A percentile compares a stretch with the other conserved stretches of the same genome.
Evolutionary conservation across 208 protist genomes (phyloP).

Genomic region (Crithidia expoeki): DNA sequence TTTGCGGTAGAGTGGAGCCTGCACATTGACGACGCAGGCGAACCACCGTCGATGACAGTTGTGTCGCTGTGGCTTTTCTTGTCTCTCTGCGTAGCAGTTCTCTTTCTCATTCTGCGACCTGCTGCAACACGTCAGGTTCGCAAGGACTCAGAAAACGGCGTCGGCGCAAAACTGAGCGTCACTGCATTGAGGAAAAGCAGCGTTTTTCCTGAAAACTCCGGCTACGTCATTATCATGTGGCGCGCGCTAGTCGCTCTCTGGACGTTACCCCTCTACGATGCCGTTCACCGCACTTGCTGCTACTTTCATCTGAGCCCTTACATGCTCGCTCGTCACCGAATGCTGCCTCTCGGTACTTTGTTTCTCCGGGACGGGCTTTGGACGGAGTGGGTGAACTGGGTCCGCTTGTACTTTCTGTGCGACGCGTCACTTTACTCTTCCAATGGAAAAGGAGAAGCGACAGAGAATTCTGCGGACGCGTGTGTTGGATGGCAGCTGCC

Average conservation of each 20-base stretch:
- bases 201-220: neutral
- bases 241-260: slow-evolving; percentile 40
- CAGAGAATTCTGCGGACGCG: neutral
- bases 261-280: slow-evolving; percentile 46
- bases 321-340: slow-evolving; percentile 48
- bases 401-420: slow-evolving; percentile 47
- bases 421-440: neutral
- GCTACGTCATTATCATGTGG: neutral
- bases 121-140: slow-evolving; percentile 16
- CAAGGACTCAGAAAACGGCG: neutral
- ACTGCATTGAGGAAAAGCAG: too few species aligned
- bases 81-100: slow-evolving; percentile 31
- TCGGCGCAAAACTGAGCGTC: too few species aligned
- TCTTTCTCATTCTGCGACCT: slow-evolving; percentile 57
- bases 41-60: slow-evolving; percentile 27
- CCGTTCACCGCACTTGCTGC: slow-evolving; percentile 44
- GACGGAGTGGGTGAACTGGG: slow-evolving; percentile 50
- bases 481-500: slow-evolving; percentile 31
- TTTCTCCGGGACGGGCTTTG: slow-evolving; percentile 34
- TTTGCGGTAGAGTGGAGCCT: slow-evolving; percentile 15
- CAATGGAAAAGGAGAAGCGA: neutral
- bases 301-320: slow-evolving; percentile 48
- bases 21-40: slow-evolving; percentile 42
- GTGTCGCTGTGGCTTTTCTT: slow-evolving; percentile 34
- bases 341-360: slow-evolving; percentile 46